phyloP scores from a whole-genome alignment of 495 filamentous ascomycete species.

The Rusavskia elegans region DNA sequence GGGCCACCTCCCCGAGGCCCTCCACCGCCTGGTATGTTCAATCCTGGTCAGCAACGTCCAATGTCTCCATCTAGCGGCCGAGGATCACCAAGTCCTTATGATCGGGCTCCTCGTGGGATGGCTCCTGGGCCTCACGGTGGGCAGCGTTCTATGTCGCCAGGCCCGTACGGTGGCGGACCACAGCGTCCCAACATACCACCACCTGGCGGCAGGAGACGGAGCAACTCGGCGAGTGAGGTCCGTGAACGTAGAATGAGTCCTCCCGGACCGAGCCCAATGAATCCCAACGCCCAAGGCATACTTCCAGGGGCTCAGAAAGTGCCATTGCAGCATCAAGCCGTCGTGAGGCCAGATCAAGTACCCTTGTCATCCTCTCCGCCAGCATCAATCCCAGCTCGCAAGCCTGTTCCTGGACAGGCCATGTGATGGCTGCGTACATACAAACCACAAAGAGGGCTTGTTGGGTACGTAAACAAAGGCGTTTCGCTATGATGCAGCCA shows the following conservation, averaged over 20 bases:
- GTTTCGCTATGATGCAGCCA: not conserved
- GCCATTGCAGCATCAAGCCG: conserved; percentile 11
- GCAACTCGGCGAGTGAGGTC: conserved; percentile 31
- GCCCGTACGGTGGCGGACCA: conserved; percentile 31
- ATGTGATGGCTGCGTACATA: conserved; percentile 8
- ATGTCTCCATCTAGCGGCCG: conserved; percentile 24
- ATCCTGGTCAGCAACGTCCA: conserved; percentile 31
- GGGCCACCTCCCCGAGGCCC: conserved; percentile 25
- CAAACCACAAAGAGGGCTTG: not conserved
- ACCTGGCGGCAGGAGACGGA: conserved; percentile 30
- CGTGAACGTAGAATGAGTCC: conserved; percentile 31
- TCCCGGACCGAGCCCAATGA: conserved; percentile 46
- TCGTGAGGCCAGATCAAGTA: conserved; percentile 15
- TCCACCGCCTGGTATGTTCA: conserved; percentile 31
- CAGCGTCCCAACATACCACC: conserved; percentile 28
- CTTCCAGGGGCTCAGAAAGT: conserved; percentile 8
- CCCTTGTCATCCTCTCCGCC: conserved; percentile 21
- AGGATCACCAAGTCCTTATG: conserved; percentile 23
- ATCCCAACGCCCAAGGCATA: conserved; percentile 22
- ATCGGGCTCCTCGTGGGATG: conserved; percentile 28
- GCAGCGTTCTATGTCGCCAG: conserved; percentile 37
- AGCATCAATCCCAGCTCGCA: conserved; percentile 19
- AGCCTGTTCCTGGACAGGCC: conserved; percentile 22
- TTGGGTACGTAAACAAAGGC: not conserved
- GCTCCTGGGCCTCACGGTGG: conserved; percentile 23